Evolutionary conservation across 805 yeast genomes (phyloP).

Genomic region (Scheffersomyces ergatensis): DNA sequence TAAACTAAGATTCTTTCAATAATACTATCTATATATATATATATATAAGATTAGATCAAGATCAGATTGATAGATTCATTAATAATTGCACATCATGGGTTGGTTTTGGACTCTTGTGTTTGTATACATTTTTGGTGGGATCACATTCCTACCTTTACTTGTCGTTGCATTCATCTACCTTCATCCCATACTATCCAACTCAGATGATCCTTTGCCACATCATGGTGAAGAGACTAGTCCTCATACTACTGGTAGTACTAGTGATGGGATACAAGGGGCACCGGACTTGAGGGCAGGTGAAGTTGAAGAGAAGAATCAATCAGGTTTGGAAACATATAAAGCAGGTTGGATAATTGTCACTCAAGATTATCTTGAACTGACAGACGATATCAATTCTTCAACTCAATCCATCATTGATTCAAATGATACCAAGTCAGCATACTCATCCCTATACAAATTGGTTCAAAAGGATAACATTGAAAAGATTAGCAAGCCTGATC

Average conservation of each 20-base stretch:
- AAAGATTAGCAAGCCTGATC: not conserved
- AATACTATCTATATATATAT: too few species aligned
- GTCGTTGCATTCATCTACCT: constrained; percentile 37
- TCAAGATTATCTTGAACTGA: constrained; percentile 55
- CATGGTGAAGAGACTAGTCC: too few species aligned
- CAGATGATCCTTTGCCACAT: too few species aligned
- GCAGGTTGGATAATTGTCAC: constrained; percentile 87
- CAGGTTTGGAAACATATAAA: constrained; percentile 62
- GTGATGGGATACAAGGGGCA: too few species aligned
- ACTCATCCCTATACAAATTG: constrained; percentile 57
- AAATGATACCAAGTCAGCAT: constrained; percentile 51
- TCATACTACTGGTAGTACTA: too few species aligned
- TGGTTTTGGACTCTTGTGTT: not conserved
- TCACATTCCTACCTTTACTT: constrained; percentile 71
- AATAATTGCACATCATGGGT: constrained; percentile 3
- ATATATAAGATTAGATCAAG: too few species aligned
- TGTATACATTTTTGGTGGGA: constrained; percentile 58
- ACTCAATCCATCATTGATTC: constrained; percentile 42
- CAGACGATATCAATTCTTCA: constrained; percentile 46
- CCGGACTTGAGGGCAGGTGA: constrained; percentile 57
- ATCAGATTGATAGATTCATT: too few species aligned
- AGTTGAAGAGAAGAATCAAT: constrained; percentile 55
- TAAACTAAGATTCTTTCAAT: too few species aligned
- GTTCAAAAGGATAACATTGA: constrained; percentile 35
- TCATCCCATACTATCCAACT: constrained; percentile 28